Evolutionary conservation across 345 rosid species (phyloP).

Genomic region (Mangifera indica): DNA sequence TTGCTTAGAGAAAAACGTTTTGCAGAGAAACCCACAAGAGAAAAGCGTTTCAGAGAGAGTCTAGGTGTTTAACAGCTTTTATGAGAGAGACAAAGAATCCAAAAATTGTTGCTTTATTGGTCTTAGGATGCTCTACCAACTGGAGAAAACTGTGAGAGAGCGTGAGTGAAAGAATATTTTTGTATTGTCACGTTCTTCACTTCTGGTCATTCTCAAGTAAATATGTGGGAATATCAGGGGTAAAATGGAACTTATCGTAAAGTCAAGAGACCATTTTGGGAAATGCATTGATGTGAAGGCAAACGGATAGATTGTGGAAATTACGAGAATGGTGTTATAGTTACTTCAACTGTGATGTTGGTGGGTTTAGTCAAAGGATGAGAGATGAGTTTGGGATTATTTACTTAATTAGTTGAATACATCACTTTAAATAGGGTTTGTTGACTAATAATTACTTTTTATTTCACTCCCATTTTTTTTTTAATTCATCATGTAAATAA

Average conservation of each 20-base stretch:
- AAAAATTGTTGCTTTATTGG: conserved; percentile 10
- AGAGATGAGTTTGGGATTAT: too few species aligned
- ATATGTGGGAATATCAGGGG: neutral
- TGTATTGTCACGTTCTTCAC: neutral
- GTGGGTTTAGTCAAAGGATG: conserved; percentile 8
- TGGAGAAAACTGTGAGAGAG: conserved; percentile 7
- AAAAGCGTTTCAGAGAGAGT: conserved; percentile 14
- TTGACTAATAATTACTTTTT: too few species aligned
- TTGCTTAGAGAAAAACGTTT: conserved; percentile 6
- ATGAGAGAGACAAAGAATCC: conserved; percentile 16
- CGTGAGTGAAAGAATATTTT: conserved; percentile 16
- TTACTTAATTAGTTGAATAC: too few species aligned
- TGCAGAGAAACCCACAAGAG: conserved; percentile 27
- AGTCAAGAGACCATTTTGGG: conserved; percentile 1
- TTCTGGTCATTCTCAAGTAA: neutral
- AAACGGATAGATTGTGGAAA: neutral
- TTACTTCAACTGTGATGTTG: too few species aligned
- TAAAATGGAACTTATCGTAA: neutral
- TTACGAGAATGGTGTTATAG: conserved; percentile 7
- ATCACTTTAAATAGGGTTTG: too few species aligned
- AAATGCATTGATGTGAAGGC: neutral
- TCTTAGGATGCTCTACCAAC: conserved; percentile 17
- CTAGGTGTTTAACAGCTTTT: neutral
- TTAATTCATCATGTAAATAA: too few species aligned
- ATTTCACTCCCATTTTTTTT: too few species aligned